phyloP scores from a whole-genome alignment of 495 filamentous ascomycete genomes.

The Pseudevernia furfuracea region DNA sequence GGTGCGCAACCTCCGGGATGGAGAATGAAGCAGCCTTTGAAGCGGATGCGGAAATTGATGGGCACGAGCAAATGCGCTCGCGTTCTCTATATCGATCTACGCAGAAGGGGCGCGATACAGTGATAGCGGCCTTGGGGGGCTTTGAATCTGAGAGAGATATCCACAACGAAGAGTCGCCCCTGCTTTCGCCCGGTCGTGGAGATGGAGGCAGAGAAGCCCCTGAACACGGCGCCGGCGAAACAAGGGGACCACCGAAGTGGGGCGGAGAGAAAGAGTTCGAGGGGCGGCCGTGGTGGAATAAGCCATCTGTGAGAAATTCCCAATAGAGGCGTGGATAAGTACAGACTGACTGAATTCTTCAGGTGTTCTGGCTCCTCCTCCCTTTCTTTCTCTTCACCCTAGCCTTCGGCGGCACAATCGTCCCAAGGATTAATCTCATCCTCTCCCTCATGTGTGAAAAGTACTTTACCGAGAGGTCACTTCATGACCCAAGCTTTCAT shows the following conservation, averaged over 20 bases:
- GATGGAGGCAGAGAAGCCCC: slow-evolving; percentile 15
- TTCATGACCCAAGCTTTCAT: slow-evolving; percentile 49
- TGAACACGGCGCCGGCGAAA: slow-evolving; percentile 18
- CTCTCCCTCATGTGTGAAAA: slow-evolving; percentile 70
- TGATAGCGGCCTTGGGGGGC: slow-evolving; percentile 9
- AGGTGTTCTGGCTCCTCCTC: slow-evolving; percentile 81
- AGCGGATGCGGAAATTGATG: slow-evolving; percentile 35
- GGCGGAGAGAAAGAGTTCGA: slow-evolving; percentile 51
- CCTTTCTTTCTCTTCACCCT: slow-evolving; percentile 70
- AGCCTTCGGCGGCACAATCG: slow-evolving; percentile 73
- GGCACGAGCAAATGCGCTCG: slow-evolving; percentile 27
- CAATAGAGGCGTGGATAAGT: slow-evolving; percentile 8
- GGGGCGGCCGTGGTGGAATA: slow-evolving; percentile 60
- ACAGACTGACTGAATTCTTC: slow-evolving; percentile 13
- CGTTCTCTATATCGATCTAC: slow-evolving; percentile 12
- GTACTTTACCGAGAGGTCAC: slow-evolving; percentile 58
- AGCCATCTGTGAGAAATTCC: slow-evolving; percentile 54
- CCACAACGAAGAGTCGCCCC: slow-evolving; percentile 33
- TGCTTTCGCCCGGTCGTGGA: slow-evolving; percentile 28
- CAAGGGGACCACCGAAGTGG: slow-evolving; percentile 29
- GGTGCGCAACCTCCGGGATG: neutral
- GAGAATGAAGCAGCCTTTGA: slow-evolving; percentile 23
- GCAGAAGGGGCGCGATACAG: slow-evolving; percentile 14
- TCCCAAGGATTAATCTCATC: slow-evolving; percentile 75
- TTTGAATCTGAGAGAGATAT: slow-evolving; percentile 14